Evolutionary conservation across 768 basidiomycete genomes (phyloP).

Genomic region (Phanerochaete carnosa): DNA sequence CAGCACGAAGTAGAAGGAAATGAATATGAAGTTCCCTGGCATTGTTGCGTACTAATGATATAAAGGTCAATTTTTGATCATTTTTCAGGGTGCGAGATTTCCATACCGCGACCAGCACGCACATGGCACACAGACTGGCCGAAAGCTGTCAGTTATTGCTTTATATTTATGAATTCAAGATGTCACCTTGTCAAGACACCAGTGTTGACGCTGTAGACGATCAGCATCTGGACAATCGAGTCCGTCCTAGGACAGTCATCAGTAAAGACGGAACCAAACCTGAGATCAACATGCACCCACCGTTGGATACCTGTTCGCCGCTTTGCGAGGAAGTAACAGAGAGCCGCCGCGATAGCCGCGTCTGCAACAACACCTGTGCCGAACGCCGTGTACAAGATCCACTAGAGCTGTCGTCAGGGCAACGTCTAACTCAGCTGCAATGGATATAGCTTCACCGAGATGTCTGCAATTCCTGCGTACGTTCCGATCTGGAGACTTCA

Average conservation of each 20-base stretch:
- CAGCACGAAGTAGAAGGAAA: conserved; percentile 12
- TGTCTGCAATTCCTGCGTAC: conserved; percentile 4
- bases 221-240: conserved; percentile 11
- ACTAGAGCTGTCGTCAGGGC: conserved; percentile 3
- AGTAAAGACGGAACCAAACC: not conserved
- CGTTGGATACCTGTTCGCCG: conserved; percentile 5
- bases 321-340: conserved; percentile 17
- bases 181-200: conserved; percentile 14
- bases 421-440: not conserved
- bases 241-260: conserved; percentile 7
- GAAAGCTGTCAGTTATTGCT: not conserved
- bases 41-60: conserved; percentile 10
- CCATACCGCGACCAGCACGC: conserved; percentile 3
- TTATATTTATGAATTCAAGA: too few relatives aligned
- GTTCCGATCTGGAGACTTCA: conserved; percentile 6
- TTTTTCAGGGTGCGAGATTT: not conserved
- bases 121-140: conserved; percentile 7
- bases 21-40: conserved; percentile 17
- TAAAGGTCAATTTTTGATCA: not conserved
- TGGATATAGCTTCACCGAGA: conserved; percentile 12
- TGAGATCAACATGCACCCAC: not conserved
- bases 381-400: conserved; percentile 22
- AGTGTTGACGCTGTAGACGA: conserved; percentile 17
- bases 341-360: conserved; percentile 18
- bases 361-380: conserved; percentile 21